Evolutionary conservation across 306 rosid species (phyloP), one percentile per base, ranked within the genome.

Genomic region (Lotus japonicus): DNA sequence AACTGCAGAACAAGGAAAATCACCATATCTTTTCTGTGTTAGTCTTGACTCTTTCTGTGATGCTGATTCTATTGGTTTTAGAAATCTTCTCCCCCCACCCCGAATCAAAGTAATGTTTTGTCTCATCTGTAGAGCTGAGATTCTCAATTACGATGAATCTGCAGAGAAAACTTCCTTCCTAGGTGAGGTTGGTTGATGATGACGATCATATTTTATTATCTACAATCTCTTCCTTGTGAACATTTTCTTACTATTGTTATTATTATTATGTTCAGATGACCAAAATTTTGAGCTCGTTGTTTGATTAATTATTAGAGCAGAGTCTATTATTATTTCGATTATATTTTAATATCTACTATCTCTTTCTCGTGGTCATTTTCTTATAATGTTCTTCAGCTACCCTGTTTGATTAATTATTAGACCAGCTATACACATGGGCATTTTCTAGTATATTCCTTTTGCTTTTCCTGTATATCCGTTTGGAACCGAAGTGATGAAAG

Each of bases 141-240:
- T 58, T 62, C 78, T 64, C 71, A 16, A 66, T 33, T 83, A 79
- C 75, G 74, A 58, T 50, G 82, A 83, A 69, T 66, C 56, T 5
- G 74, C 74, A 26, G 46, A 72, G 71, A 36, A 68, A 53, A 26
- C 75, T 68, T 77, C 80, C 57, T 67, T 72, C 80, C 33, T 42
- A 46, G 68, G 62, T 83, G 57, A 41, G 42, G 78, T 44, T 73
- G 79, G 52, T 72, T 38, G 82, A 77, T 62, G 79, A 82, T 26
- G 78, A 76, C 62, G 72, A 75, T 66, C 68, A 44, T 28, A 4
- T 31, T 57, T 53, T 54, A 61, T 66, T 13, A 64, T 18, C 0
- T 5, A 6, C 36, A 31, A 31, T 21, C 68, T 11, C 57, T 42
- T 55, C 11, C 42, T 19, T 48, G 16, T 64, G 65, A 38, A 28